phyloP scores from a whole-genome alignment of 768 basidiomycete genomes.

The Clavulina sp. region DNA sequence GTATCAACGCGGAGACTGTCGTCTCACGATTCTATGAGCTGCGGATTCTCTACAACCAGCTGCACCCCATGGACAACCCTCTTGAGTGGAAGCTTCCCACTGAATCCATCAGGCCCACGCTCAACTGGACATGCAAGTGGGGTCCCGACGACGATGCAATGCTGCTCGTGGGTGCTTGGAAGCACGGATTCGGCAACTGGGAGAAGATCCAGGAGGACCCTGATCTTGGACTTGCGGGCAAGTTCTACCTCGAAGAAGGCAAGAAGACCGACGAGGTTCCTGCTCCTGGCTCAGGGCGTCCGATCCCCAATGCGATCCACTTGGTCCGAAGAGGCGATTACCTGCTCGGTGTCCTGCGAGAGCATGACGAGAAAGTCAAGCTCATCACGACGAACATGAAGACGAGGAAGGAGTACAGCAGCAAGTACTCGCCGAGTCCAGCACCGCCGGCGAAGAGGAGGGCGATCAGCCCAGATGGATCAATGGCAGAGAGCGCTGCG shows the following conservation, averaged over 20 bases:
- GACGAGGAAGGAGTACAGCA: slow-evolving; percentile 49
- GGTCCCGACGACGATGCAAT: slow-evolving; percentile 81
- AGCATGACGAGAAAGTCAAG: slow-evolving; percentile 80
- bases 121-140: slow-evolving; percentile 97
- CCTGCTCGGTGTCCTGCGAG: slow-evolving; percentile 62
- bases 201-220: slow-evolving; percentile 84
- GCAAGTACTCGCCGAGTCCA: slow-evolving; percentile 13
- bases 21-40: slow-evolving; percentile 80
- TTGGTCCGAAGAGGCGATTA: slow-evolving; percentile 95
- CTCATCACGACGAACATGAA: slow-evolving; percentile 70
- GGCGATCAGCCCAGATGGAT: slow-evolving; percentile 39
- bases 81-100: slow-evolving; percentile 79
- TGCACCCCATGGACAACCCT: slow-evolving; percentile 52
- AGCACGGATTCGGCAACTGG: slow-evolving; percentile 95
- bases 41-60: slow-evolving; percentile 66
- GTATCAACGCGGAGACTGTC: slow-evolving; percentile 96
- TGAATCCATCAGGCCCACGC: slow-evolving; percentile 82
- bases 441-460: slow-evolving; percentile 47
- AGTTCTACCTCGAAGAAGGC: slow-evolving; percentile 96
- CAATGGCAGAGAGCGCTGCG: slow-evolving; percentile 3
- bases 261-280: slow-evolving; percentile 70
- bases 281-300: slow-evolving; percentile 33
- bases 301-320: slow-evolving; percentile 95
- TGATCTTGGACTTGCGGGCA: slow-evolving; percentile 65
- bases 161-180: slow-evolving; percentile 82